These are phyloP conservation scores for Thoreauomyces humboldtii DNA, from an alignment of 192 early-diverging fungal genomes.

Conservation along the genomic window DNA sequence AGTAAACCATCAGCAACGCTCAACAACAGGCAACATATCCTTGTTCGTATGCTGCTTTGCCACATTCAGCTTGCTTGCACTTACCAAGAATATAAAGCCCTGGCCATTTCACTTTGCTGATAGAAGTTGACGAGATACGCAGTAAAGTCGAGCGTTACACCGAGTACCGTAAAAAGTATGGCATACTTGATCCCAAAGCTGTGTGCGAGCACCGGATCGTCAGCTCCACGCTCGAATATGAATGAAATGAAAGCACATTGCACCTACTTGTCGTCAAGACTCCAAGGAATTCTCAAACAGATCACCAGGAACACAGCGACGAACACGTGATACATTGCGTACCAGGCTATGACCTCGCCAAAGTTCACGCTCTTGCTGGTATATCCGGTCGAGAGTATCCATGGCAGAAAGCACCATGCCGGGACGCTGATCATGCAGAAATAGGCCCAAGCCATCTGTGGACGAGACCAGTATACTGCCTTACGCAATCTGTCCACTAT, in stretches of 20 bases:
- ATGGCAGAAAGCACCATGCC: not conserved
- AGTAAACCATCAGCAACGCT: not conserved
- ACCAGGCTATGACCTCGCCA: not conserved
- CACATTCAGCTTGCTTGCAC: too few species aligned
- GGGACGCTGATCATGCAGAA: not conserved
- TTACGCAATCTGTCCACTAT: not conserved
- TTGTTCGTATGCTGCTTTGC: not conserved
- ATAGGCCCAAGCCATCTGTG: conserved; percentile 5
- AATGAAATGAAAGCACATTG: too few species aligned
- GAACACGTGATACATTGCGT: not conserved
- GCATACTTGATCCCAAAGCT: conserved; percentile 17
- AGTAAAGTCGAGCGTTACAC: not conserved
- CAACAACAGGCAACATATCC: not conserved
- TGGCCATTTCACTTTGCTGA: not conserved
- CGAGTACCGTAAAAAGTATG: not conserved
- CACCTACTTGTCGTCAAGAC: not conserved
- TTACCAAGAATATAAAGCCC: not conserved
- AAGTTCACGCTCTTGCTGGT: not conserved
- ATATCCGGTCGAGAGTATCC: not conserved
- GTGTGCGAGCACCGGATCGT: not conserved
- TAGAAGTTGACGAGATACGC: not conserved
- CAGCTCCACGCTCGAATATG: not conserved
- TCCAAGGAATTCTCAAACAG: not conserved
- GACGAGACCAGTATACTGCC: not conserved
- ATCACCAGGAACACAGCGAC: not conserved